Evolutionary conservation across 805 yeast species (phyloP).

Genomic region (Komagataella populi): DNA sequence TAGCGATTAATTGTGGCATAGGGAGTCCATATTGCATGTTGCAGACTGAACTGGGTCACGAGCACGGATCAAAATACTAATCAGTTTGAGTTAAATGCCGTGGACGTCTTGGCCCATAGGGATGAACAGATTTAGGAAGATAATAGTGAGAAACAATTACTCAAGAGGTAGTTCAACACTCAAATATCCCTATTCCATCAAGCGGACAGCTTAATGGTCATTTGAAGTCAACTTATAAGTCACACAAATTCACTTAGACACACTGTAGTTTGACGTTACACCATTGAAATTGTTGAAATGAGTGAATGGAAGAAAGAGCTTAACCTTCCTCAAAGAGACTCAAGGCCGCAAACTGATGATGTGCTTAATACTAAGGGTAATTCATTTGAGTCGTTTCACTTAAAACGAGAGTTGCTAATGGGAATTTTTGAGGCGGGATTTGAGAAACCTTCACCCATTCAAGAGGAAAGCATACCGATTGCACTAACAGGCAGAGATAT

Average conservation of each 20-base stretch:
- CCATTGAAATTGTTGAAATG: not conserved
- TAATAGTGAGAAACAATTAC: too few species aligned
- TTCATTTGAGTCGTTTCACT: constrained; percentile 80
- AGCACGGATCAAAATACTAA: too few species aligned
- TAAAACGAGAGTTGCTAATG: constrained; percentile 90
- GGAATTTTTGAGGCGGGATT: constrained; percentile 98
- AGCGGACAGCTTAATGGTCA: not conserved
- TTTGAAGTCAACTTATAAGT: not conserved
- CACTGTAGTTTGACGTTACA: not conserved
- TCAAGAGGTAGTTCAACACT: not conserved
- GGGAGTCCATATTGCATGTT: not conserved
- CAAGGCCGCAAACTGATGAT: constrained; percentile 96
- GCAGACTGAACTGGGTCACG: too few species aligned
- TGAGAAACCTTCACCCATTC: constrained; percentile 96
- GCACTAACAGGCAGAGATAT: constrained; percentile 93
- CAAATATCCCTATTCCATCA: not conserved
- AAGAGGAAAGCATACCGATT: constrained; percentile 92
- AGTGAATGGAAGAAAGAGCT: constrained; percentile 61
- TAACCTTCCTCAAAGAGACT: constrained; percentile 70
- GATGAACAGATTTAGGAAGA: too few species aligned
- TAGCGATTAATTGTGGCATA: too few species aligned
- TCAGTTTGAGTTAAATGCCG: too few species aligned
- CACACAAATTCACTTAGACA: not conserved
- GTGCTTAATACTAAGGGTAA: constrained; percentile 85
- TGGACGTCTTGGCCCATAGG: too few species aligned